Evolutionary conservation across 768 basidiomycete species (phyloP).

Genomic region (Rhizopogon roseolus): DNA sequence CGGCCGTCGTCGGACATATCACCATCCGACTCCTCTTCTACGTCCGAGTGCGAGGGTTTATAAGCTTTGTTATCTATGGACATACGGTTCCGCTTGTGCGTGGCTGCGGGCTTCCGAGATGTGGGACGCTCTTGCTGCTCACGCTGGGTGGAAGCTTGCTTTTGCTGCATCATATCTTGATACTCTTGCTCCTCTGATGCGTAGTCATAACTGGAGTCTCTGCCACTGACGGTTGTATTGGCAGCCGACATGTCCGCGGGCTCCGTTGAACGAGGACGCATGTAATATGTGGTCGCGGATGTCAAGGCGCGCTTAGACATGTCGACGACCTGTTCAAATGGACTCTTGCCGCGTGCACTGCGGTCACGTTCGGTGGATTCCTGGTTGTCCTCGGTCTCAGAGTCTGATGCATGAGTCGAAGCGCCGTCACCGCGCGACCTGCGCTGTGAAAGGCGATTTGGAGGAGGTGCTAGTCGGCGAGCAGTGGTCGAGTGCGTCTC

Average conservation of each 20-base stretch:
- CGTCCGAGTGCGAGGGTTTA: conserved; percentile 58
- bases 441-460: conserved; percentile 37
- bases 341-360: conserved; percentile 59
- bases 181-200: conserved; percentile 69
- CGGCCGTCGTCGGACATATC: conserved; percentile 50
- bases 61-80: conserved; percentile 82
- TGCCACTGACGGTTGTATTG: conserved; percentile 28
- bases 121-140: conserved; percentile 15
- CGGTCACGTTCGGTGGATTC: conserved; percentile 22
- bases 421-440: conserved; percentile 30
- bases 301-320: conserved; percentile 47
- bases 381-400: conserved; percentile 52
- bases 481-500: conserved; percentile 48
- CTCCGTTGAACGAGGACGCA: conserved; percentile 58
- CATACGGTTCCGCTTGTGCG: conserved; percentile 55
- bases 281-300: conserved; percentile 56
- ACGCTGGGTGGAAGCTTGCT: conserved; percentile 12
- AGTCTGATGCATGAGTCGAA: conserved; percentile 40
- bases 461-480: conserved; percentile 63
- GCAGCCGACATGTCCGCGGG: conserved; percentile 39
- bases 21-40: conserved; percentile 61
- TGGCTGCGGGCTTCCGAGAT: conserved; percentile 28
- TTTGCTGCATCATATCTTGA: conserved; percentile 30
- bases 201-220: conserved; percentile 68
- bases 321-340: conserved; percentile 58